A percentile compares a stretch with the other conserved stretches of the same genome.
Conservation (phyloP, 2,329 filamentous ascomycete species). For the Berkeleyomyces rouxiae region DNA sequence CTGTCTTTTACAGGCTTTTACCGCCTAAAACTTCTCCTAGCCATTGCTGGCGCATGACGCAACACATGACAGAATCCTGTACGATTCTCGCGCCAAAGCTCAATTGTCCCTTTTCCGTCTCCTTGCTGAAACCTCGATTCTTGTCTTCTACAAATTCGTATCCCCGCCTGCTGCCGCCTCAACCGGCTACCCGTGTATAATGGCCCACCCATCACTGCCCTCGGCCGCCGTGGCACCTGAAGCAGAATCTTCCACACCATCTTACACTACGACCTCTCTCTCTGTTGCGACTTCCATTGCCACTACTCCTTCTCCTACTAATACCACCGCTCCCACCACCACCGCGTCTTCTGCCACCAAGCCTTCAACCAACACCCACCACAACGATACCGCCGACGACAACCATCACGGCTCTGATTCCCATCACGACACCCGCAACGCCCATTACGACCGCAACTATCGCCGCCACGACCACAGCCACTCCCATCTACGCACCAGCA, state of each 20-base stretch:
- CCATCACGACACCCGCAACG: neutral
- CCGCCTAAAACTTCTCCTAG: neutral
- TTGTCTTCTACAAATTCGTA: neutral
- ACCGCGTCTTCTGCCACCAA: neutral
- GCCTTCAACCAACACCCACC: neutral
- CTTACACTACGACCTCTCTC: neutral
- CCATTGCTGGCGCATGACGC: slow-evolving; percentile 7
- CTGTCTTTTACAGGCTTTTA: neutral
- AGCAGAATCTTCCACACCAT: neutral
- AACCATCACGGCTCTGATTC: neutral
- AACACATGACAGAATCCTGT: slow-evolving; percentile 13
- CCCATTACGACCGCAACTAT: neutral
- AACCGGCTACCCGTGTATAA: neutral
- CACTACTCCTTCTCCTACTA: neutral
- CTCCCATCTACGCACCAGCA: neutral
- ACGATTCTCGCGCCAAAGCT: slow-evolving; percentile 12
- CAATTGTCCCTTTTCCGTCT: neutral
- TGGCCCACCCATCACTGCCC: neutral
- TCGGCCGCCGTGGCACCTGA: neutral
- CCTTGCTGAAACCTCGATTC: neutral
- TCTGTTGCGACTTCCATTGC: neutral
- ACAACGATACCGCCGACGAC: neutral
- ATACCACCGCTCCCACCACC: neutral
- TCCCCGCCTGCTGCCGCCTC: neutral
- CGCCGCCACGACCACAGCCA: neutral